Base-by-base conservation (phyloP, 768 basidiomycete genomes). In the Hysterangium stoloniferum region DNA sequence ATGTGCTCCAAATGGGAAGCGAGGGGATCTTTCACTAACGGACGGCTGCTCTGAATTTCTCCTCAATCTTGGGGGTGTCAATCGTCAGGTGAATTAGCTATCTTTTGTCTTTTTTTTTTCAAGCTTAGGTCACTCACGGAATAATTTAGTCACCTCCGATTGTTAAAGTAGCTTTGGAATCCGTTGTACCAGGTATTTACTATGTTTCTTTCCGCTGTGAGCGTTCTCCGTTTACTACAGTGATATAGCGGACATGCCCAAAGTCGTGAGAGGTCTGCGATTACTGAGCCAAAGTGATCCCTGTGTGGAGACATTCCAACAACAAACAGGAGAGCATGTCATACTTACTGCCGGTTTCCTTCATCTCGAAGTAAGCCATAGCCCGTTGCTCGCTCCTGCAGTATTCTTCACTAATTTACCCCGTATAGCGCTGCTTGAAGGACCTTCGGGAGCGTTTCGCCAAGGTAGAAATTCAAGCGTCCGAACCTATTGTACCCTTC, bases 401-500 rank as follows among this genome's bases (percentile, higher is more conserved):
- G n/a, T n/a, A n/a, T n/a, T n/a, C n/a, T n/a, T n/a, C n/a, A n/a
- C n/a, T n/a, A n/a, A n/a, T n/a, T n/a, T n/a, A 45, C 35, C 33
- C 7, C 28, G 36, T 20, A 22, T 8, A 97, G 93, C 80, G 96
- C 55, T 99, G 96, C 64, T 68, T 98, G 36, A 95, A 92, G 66
- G 96, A 98, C 65, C 71, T 99, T n/a, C 78, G 87, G 19, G 96
- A 98, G 64, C 76, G 96, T 31, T 98, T 97, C 64, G 95, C 96
- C 2, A 78, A 82, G 53, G 81, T 97, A 29, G 90, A 90, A 41
- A 93, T 99, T 27, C 91, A 93, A 58, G 83, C 86, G 1, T 97
- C 94, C 1, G 82, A 92, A 58, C 93, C 94, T 0, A 97, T 98
- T 52, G 96, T 99, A 2, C 96, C 96, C 9, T 99, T 97, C 72